phyloP scores from a whole-genome alignment of 768 basidiomycete species.

The Paxillus rubicundulus region DNA sequence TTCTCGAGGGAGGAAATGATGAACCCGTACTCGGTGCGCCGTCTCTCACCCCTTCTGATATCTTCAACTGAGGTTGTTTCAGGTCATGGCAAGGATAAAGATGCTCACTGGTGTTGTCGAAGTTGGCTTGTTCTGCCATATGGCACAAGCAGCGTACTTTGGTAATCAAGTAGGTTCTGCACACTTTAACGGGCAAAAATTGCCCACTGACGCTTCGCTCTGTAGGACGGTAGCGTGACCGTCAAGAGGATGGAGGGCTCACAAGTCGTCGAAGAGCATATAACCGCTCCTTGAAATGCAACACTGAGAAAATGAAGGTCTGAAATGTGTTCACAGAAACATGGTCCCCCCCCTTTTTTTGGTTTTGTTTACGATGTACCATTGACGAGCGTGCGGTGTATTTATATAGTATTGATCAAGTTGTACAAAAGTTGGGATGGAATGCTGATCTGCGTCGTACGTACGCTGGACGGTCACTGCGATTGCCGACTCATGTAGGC shows the following conservation, averaged over 20 bases:
- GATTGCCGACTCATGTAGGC: too few relatives aligned
- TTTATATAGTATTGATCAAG: too few relatives aligned
- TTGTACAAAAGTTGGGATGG: too few relatives aligned
- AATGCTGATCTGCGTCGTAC: too few relatives aligned
- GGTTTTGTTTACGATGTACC: too few relatives aligned
- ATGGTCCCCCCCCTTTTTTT: too few relatives aligned
- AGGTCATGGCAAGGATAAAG: constrained; percentile 84
- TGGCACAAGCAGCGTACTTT: constrained; percentile 97
- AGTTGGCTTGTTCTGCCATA: constrained; percentile 92
- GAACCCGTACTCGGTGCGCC: constrained; percentile 58
- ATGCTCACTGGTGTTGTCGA: constrained; percentile 98
- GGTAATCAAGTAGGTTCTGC: constrained; percentile 63
- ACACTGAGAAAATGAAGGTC: too few relatives aligned
- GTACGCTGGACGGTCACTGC: too few relatives aligned
- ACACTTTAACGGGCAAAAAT: not conserved
- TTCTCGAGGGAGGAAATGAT: constrained; percentile 69
- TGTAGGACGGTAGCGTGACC: constrained; percentile 68
- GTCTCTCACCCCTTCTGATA: not conserved
- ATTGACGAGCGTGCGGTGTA: too few relatives aligned
- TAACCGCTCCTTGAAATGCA: constrained; percentile 7
- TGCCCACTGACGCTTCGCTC: not conserved
- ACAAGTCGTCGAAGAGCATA: constrained; percentile 21
- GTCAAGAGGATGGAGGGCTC: constrained; percentile 41
- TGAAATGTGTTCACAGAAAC: too few relatives aligned
- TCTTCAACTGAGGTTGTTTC: constrained; percentile 1